Conservation (phyloP, 768 basidiomycete species). For the Lactarius tabidus region DNA sequence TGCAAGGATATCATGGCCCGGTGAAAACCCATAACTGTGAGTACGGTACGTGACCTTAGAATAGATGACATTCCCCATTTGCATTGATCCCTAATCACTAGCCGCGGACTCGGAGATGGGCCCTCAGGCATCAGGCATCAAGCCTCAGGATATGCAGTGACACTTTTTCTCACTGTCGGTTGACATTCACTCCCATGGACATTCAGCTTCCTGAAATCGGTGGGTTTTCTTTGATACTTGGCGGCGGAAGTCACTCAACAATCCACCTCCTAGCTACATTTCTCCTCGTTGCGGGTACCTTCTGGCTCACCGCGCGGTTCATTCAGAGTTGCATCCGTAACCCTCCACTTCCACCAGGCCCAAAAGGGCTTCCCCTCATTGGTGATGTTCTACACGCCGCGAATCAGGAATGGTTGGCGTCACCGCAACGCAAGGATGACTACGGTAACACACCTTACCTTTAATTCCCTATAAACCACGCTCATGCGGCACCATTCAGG, state of each 20-base stretch:
- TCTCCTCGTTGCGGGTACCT: not conserved
- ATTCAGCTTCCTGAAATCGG: not conserved
- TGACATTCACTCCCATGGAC: not conserved
- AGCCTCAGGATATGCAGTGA: too few relatives aligned
- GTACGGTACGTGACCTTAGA: too few relatives aligned
- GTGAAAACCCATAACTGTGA: too few relatives aligned
- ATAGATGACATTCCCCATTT: too few relatives aligned
- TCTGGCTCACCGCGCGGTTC: not conserved
- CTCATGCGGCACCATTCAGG: not conserved
- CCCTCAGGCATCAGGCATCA: too few relatives aligned
- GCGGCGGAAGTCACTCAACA: not conserved
- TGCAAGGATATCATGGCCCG: too few relatives aligned
- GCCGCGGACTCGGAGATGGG: too few relatives aligned
- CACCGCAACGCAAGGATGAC: not conserved
- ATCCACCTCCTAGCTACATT: not conserved
- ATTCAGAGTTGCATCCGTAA: not conserved
- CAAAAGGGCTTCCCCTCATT: not conserved
- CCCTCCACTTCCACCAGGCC: not conserved
- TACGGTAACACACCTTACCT: not conserved
- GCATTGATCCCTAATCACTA: too few relatives aligned
- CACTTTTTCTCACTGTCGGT: not conserved
- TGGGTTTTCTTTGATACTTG: not conserved
- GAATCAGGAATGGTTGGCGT: not conserved
- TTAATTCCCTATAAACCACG: not conserved
- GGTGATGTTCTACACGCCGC: not conserved